Evolutionary conservation across 2,329 filamentous ascomycete genomes (phyloP), one percentile per base, ranked within the genome.

Genomic region (Alternaria postmessia): DNA sequence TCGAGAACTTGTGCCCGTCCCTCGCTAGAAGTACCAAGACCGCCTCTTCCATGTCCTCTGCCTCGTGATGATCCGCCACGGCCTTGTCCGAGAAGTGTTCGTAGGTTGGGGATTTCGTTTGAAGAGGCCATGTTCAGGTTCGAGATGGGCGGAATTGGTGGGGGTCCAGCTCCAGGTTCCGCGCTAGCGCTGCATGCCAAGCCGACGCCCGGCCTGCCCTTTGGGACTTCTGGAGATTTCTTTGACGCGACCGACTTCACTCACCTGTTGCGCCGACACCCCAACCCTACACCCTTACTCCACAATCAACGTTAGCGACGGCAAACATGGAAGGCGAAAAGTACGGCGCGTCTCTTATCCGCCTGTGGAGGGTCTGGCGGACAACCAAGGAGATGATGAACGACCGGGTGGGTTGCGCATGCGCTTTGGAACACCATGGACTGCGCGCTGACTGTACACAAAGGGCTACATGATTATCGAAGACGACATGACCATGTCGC

Each of bases 371-470:
- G 80, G 93, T 94, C 72, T 96, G 92, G 88, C 89, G 89, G 80
- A 99, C 95, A 8, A 89, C 93, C 49, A 93, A 96, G 80, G 92
- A 99, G 85, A 96, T 99, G 94, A 90, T 95, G 71, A 85, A 87
- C 63, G 95, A 98, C 80, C 84, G 94, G 79, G 94, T 97, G 87
- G 73, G 91, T 74, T 72, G 62, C 61, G 64, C 67, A 59, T 65
- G 56, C 62, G 70, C 61, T 46, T 44, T 47, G 54, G 51, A 24
- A 46, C 52, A 57, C 59, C 47, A 28, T 48, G 49, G 49, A 66
- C 44, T 47, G 38, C 63, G 61, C 61, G 67, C 70, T 72, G 65
- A 65, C 54, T 51, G 51, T 47, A 39, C 24, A 24, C 0, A 18
- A 78, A 97, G 94, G 95, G 96, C 73, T 99, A 99, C 82, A 91